These are phyloP conservation scores for Mariannaea sp. DNA, from an alignment of 2,329 filamentous ascomycete genomes.

Conservation along the genomic window DNA sequence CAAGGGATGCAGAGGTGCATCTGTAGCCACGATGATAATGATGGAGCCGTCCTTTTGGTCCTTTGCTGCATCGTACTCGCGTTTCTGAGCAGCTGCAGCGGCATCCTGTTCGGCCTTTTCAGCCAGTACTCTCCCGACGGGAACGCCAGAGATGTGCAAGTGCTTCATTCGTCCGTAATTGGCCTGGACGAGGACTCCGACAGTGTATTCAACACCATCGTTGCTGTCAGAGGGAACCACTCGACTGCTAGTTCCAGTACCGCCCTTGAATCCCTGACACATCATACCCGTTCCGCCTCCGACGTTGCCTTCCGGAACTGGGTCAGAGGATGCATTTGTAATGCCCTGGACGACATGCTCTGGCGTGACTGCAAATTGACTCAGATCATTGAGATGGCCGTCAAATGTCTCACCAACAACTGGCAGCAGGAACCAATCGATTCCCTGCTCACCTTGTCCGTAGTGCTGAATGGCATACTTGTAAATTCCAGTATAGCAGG, in stretches of 20 bases:
- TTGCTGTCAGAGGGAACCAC: conserved; percentile 37
- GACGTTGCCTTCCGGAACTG: conserved; percentile 62
- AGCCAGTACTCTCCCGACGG: conserved; percentile 61
- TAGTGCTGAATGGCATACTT: conserved; percentile 56
- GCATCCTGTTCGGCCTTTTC: conserved; percentile 42
- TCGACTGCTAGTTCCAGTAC: conserved; percentile 64
- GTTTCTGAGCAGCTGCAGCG: conserved; percentile 21
- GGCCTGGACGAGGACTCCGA: conserved; percentile 64
- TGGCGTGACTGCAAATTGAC: conserved; percentile 57
- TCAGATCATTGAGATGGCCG: conserved; percentile 61
- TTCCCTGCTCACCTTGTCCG: conserved; percentile 42
- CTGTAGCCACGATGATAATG: conserved; percentile 63
- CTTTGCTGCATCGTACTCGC: conserved; percentile 39
- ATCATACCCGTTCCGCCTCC: conserved; percentile 69
- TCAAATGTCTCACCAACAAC: conserved; percentile 67
- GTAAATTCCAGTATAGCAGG: conserved; percentile 58
- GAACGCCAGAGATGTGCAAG: conserved; percentile 61
- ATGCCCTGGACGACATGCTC: conserved; percentile 59
- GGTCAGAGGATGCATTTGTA: conserved; percentile 51
- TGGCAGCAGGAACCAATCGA: conserved; percentile 60
- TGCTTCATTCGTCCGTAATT: conserved; percentile 64
- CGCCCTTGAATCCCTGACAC: conserved; percentile 67
- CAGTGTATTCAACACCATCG: conserved; percentile 49
- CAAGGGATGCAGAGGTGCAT: conserved; percentile 61
- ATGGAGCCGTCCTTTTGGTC: conserved; percentile 65